These are phyloP conservation scores for Pouteria campechiana DNA, from an alignment of 179 eudicot species.

Conservation along the genomic window DNA sequence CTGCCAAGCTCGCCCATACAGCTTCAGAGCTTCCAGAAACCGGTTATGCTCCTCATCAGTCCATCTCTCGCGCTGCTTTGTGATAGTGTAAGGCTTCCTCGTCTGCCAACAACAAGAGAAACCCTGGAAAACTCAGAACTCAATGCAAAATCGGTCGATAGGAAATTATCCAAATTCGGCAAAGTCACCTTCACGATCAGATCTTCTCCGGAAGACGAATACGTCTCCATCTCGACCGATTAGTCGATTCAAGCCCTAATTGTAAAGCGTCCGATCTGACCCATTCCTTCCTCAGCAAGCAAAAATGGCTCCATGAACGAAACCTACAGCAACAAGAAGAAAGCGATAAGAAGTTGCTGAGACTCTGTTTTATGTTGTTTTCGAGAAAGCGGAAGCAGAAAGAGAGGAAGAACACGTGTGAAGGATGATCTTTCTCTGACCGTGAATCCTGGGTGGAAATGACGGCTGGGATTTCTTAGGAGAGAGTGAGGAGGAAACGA, in stretches of 20 bases:
- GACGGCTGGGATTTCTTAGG: background rate
- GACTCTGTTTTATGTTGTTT: background rate
- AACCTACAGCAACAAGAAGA: slow-evolving; percentile 44
- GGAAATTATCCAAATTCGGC: too few relatives aligned
- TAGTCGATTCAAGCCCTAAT: too few relatives aligned
- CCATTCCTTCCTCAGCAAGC: too few relatives aligned
- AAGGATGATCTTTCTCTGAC: too few relatives aligned
- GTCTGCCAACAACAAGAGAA: too few relatives aligned
- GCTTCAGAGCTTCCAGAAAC: slow-evolving; percentile 94
- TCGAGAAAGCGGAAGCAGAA: too few relatives aligned
- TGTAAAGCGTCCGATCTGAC: too few relatives aligned
- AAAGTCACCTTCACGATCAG: slow-evolving; percentile 55
- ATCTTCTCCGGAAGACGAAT: slow-evolving; percentile 91
- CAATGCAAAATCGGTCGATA: too few relatives aligned
- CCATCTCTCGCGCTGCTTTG: slow-evolving; percentile 99
- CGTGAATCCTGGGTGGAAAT: background rate
- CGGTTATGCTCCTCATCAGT: slow-evolving; percentile 93
- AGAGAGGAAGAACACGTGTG: background rate
- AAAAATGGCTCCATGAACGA: too few relatives aligned
- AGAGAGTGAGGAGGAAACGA: background rate
- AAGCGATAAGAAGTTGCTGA: background rate
- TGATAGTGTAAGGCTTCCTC: slow-evolving; percentile 92
- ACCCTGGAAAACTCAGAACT: too few relatives aligned
- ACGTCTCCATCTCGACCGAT: slow-evolving; percentile 76
- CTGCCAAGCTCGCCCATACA: slow-evolving; percentile 99